Percentiles rank a stretch among this genome's conserved stretches.
Conservation (phyloP, 2,329 filamentous ascomycete species). For the Exophiala oligosperma region DNA sequence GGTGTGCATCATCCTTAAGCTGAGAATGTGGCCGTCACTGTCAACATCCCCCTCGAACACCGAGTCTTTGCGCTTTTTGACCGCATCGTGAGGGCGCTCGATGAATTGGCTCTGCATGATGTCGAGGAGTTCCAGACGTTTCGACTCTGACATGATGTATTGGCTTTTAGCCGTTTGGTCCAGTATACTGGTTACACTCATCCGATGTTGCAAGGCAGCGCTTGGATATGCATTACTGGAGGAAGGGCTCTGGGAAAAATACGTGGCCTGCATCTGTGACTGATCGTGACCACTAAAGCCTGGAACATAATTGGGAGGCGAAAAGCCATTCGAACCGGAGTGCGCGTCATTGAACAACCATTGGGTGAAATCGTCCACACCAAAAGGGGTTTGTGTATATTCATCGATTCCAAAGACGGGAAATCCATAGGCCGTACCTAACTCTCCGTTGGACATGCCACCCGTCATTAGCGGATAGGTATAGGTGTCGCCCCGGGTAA, state of each 20-base stretch:
- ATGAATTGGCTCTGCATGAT: slow-evolving; percentile 80
- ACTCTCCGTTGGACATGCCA: slow-evolving; percentile 36
- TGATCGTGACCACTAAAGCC: slow-evolving; percentile 42
- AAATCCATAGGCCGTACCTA: slow-evolving; percentile 54
- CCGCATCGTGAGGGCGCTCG: slow-evolving; percentile 72
- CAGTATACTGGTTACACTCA: slow-evolving; percentile 84
- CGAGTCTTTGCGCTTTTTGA: slow-evolving; percentile 72
- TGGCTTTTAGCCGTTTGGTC: slow-evolving; percentile 74
- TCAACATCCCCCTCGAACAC: slow-evolving; percentile 77
- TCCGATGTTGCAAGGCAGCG: slow-evolving; percentile 63
- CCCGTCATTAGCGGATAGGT: slow-evolving; percentile 23
- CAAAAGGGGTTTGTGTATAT: slow-evolving; percentile 82
- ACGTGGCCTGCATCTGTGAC: slow-evolving; percentile 50
- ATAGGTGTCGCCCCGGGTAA: slow-evolving; percentile 27
- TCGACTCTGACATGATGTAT: slow-evolving; percentile 80
- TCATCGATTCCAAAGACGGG: slow-evolving; percentile 85
- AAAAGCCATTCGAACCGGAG: slow-evolving; percentile 53
- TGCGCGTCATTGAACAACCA: slow-evolving; percentile 75
- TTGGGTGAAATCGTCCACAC: slow-evolving; percentile 83
- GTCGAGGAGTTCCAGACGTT: slow-evolving; percentile 78
- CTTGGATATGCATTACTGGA: slow-evolving; percentile 16
- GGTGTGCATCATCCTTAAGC: slow-evolving; percentile 90
- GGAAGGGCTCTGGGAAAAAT: slow-evolving; percentile 51
- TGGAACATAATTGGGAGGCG: slow-evolving; percentile 40
- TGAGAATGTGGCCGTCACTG: slow-evolving; percentile 63